Evolutionary conservation across 2,329 filamentous ascomycete species (phyloP).

Genomic region (Fusarium pilosicola): DNA sequence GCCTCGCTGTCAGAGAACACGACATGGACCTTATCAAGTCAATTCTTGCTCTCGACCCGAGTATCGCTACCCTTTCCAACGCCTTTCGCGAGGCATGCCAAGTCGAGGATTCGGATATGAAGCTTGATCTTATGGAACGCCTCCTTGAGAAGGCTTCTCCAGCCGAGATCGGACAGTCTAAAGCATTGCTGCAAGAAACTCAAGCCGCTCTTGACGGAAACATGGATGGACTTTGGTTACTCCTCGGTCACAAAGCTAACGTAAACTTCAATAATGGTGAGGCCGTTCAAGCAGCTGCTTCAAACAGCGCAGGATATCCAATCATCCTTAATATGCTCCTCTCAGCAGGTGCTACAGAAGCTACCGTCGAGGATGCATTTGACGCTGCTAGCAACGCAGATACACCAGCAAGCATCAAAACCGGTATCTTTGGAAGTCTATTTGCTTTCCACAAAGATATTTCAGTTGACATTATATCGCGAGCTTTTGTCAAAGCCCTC

Average conservation of each 20-base stretch:
- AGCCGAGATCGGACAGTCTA: conserved; percentile 14
- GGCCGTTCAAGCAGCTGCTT: conserved; percentile 3
- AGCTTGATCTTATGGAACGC: neutral
- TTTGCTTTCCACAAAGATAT: neutral
- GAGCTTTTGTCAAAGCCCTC: neutral
- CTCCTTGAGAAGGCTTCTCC: neutral
- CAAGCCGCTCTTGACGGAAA: neutral
- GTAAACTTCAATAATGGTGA: conserved; percentile 13
- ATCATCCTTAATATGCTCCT: conserved; percentile 10
- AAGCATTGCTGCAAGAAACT: neutral
- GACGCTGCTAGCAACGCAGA: neutral
- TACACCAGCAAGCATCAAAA: neutral
- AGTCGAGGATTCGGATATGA: neutral
- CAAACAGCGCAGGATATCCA: neutral
- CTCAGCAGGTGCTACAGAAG: neutral
- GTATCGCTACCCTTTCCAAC: neutral
- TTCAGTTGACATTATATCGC: neutral
- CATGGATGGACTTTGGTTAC: neutral
- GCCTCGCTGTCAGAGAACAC: neutral
- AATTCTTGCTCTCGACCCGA: neutral
- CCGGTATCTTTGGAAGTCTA: neutral
- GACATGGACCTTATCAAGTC: neutral
- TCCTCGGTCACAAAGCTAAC: conserved; percentile 4
- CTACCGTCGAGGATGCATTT: conserved; percentile 3
- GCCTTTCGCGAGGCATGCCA: neutral